Base-by-base conservation (phyloP, 164 flowering plant species). In the Piper longum region DNA sequence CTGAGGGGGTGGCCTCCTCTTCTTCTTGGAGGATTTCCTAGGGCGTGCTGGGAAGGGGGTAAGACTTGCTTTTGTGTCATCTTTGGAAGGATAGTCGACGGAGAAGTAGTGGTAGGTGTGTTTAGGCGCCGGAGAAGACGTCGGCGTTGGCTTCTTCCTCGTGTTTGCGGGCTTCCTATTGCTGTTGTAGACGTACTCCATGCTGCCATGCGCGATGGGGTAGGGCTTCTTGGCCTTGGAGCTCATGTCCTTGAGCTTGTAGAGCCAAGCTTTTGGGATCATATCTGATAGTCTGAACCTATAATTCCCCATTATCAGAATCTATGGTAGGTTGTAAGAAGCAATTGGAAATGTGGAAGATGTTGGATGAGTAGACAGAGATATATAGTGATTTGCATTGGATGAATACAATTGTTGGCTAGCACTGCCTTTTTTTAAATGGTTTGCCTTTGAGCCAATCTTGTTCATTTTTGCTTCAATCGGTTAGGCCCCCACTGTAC, bases 241-340 rank as follows among this genome's bases (percentile, higher is more conserved):
- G 45, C 66, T 63, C 79, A 83, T 77, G 67, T 85, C 75, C 62
- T 74, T 83, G 73, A 90, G 88, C 78, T 80, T 85, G 92, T 86
- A 81, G 69, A 90, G 80, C 97, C 95, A 87, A 19, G 88, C 85
- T 73, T 84, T 88, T 43, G 96, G 93, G 48, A 91, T 78, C 85
- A 88, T 83, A 64, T 91, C 86, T 59, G 97, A 82, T 52, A 86
- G 67, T 58, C 65, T 85, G 65, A 90, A 88, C 78, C 69, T 88
- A 74, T 77, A 66, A 70, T 86, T 86, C 0, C 89, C 91, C 97
- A 91, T 85, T n/a, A 40, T 54, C 40, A 26, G 36, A 26, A 26
- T 26, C 36, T 0, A 26, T 26, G 36, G 36, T 0, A 26, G 36
- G 36, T 0, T 1, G 36, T 1, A 26, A 26, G 2, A 26, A 26